A percentile compares a stretch with the other conserved stretches of the same genome.
These are phyloP conservation scores for Aspergillus sp. DNA, from an alignment of 2,329 filamentous ascomycete genomes.

Conservation along the genomic window DNA sequence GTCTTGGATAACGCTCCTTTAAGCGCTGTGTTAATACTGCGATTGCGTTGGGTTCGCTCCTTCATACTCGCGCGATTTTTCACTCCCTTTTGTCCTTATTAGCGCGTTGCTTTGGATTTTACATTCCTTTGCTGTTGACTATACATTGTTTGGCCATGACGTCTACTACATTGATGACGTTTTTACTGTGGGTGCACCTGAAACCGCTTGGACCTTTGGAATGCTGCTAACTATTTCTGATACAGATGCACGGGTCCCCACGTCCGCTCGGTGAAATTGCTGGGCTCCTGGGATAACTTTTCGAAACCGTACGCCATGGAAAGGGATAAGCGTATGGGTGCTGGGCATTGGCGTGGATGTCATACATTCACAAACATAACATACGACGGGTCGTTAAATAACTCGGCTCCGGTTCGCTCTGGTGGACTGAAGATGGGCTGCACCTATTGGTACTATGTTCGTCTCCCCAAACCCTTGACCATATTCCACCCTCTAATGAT, in stretches of 20 bases:
- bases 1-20: conserved; percentile 16
- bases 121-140: not conserved
- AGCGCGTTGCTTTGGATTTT: conserved; percentile 3
- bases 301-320: conserved; percentile 75
- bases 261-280: conserved; percentile 67
- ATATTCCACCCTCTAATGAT: conserved; percentile 23
- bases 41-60: conserved; percentile 1
- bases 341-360: conserved; percentile 81
- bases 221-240: conserved; percentile 19
- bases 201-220: not conserved
- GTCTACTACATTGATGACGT: conserved; percentile 39
- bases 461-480: conserved; percentile 35
- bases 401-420: conserved; percentile 58
- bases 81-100: not conserved
- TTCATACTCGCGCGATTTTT: not conserved
- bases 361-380: conserved; percentile 83
- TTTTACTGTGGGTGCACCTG: conserved; percentile 34
- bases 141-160: conserved; percentile 22
- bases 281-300: conserved; percentile 98
- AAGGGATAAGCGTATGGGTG: conserved; percentile 71
- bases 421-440: conserved; percentile 89
- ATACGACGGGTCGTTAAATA: conserved; percentile 67
- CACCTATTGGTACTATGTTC: conserved; percentile 93
- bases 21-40: conserved; percentile 7
- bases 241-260: conserved; percentile 38